Base-by-base conservation (phyloP, 805 yeast genomes). In the Yamadazyma insecticola region DNA sequence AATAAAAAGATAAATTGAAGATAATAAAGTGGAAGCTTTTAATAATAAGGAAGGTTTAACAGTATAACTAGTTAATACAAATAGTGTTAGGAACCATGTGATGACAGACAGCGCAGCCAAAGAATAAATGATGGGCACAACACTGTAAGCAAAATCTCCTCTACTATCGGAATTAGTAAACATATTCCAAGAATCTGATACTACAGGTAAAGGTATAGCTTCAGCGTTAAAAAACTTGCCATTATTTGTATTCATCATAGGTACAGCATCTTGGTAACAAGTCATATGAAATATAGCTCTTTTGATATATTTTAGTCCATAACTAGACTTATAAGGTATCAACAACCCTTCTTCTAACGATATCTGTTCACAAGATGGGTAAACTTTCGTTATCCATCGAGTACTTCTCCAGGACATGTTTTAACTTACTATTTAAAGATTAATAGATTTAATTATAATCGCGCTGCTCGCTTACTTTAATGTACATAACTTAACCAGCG, bases 81-180 rank as follows among this genome's bases (percentile, higher is more conserved):
- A 68, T 7, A 83, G 55, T 0, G 88, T 77, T 15, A 79, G 57
- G 40, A 75, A 76, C 53, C 79, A 61, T 3, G 82, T 72, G 4
- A 81, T 70, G 13, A 81, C 81, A 5, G 81, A 74, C 50, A 81
- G 78, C 0, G 78, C 70, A 7, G 85, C 69, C 13, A 81, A 50
- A 0, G 84, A 70, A 47, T 78, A 76, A 1, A 81, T 58, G 22
- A 79, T 65, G 0, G 88, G 78, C 36, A 72, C 81, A 12, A 80
- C 63, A 28, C 81, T 69, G 48, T 72, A 73, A 13, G 67, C 53
- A 53, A 73, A 80, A 3, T 66, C 43, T 2, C 78, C 77, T 4
- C 37, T 54, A 3, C 50, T 44, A 15, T 52, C 53, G 12, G 47
- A 35, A 5, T 31, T 33, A 1, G 71, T 53, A 41, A 55, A 78